Conservation (phyloP, 2,329 filamentous ascomycete species). For the Phyllosticta citriasiana region DNA sequence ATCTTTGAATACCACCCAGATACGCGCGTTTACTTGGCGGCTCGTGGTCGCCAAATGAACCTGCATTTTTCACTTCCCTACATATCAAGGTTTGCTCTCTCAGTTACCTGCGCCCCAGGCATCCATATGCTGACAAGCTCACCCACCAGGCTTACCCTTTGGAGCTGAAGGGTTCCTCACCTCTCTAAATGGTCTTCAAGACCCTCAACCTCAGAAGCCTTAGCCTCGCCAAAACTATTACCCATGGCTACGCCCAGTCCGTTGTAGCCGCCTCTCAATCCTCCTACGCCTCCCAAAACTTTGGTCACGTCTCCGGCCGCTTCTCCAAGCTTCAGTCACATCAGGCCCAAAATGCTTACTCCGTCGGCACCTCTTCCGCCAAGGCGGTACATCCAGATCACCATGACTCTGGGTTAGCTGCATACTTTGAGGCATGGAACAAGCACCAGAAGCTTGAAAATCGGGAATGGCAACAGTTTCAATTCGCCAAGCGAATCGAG, state of each 20-base stretch:
- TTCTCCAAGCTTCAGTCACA: constrained; percentile 43
- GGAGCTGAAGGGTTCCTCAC: constrained; percentile 50
- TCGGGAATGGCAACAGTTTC: constrained; percentile 83
- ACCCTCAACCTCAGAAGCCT: constrained; percentile 83
- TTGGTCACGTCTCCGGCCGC: constrained; percentile 31
- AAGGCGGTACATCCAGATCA: constrained; percentile 25
- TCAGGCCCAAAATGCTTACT: constrained; percentile 70
- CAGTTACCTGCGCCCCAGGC: constrained; percentile 9
- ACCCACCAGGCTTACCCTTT: constrained; percentile 36
- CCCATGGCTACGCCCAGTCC: constrained; percentile 95
- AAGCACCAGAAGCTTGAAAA: constrained; percentile 63
- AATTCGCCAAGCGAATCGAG: constrained; percentile 79
- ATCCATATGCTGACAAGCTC: constrained; percentile 1
- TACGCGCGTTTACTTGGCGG: constrained; percentile 86
- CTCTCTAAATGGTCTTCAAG: constrained; percentile 80
- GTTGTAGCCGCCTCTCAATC: constrained; percentile 92
- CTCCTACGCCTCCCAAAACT: constrained; percentile 58
- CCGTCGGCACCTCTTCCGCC: constrained; percentile 31
- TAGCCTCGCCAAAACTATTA: constrained; percentile 93
- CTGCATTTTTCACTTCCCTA: constrained; percentile 63
- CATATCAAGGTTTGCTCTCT: constrained; percentile 44
- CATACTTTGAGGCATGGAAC: constrained; percentile 86
- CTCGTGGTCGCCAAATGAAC: constrained; percentile 92
- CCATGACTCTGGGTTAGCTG: constrained; percentile 56
- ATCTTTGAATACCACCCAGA: constrained; percentile 27